Percentiles rank a stretch among this genome's conserved stretches.
Evolutionary conservation across 2,329 filamentous ascomycete genomes (phyloP).

Genomic region (Aspergillus texensis): DNA sequence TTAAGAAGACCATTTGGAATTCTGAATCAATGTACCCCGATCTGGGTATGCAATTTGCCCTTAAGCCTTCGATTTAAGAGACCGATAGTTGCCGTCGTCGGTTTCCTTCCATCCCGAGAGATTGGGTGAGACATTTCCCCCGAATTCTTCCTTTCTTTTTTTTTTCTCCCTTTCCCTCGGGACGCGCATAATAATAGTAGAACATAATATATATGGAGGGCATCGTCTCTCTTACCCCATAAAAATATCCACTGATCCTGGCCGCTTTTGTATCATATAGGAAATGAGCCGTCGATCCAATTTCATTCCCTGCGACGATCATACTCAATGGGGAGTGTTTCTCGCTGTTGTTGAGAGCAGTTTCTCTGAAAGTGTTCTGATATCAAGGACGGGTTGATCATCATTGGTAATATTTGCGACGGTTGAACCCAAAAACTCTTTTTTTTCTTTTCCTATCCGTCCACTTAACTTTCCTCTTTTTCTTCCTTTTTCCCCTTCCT

Average conservation of each 20-base stretch:
- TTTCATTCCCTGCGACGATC: conserved; percentile 8
- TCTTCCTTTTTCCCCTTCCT: not conserved
- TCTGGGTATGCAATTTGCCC: not conserved
- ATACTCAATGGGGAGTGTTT: not conserved
- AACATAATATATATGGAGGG: not conserved
- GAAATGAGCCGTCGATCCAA: conserved; percentile 4
- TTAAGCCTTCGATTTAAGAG: not conserved
- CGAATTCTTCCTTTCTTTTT: not conserved
- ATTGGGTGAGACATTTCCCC: not conserved
- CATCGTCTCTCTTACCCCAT: not conserved
- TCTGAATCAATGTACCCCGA: not conserved
- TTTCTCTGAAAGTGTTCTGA: not conserved
- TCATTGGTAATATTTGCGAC: not conserved
- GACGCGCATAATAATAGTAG: not conserved
- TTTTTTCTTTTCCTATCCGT: not conserved
- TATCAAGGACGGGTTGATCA: not conserved
- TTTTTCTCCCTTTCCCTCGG: not conserved
- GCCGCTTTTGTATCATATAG: not conserved
- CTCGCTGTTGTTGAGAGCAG: not conserved
- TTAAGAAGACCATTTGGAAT: not conserved
- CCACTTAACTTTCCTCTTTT: not conserved
- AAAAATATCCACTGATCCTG: not conserved
- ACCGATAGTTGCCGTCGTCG: not conserved
- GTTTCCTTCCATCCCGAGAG: not conserved
- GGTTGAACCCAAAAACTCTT: not conserved